A percentile compares a stretch with the other conserved stretches of the same genome.
phyloP scores from a whole-genome alignment of 2,329 filamentous ascomycete genomes.

The Aphanoascus verrucosus region DNA sequence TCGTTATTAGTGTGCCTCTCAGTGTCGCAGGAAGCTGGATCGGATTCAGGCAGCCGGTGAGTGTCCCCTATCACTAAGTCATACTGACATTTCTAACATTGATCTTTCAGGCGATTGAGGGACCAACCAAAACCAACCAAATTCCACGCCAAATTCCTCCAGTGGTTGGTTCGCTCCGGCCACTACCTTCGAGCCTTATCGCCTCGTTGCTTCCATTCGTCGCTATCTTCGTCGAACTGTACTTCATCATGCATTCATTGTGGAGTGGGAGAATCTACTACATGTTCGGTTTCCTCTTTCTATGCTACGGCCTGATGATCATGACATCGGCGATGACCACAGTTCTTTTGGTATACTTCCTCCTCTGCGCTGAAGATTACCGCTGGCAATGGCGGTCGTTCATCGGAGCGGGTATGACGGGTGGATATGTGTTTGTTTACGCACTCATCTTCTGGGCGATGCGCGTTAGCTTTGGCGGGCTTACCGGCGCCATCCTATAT shows the following conservation, averaged over 20 bases:
- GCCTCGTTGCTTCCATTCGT: constrained; percentile 90
- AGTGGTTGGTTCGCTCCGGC: constrained; percentile 68
- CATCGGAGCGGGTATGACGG: constrained; percentile 78
- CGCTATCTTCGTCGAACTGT: constrained; percentile 95
- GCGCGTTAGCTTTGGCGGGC: constrained; percentile 71
- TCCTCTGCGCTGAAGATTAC: constrained; percentile 94
- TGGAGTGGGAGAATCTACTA: constrained; percentile 99
- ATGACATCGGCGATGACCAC: constrained; percentile 88
- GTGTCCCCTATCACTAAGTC: constrained; percentile 9
- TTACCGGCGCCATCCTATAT: constrained; percentile 83
- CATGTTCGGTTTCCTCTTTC: constrained; percentile 98
- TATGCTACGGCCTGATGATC: constrained; percentile 96
- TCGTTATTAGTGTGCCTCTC: constrained; percentile 85
- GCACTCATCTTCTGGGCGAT: constrained; percentile 84
- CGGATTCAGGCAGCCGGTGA: constrained; percentile 62
- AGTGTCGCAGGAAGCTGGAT: constrained; percentile 87
- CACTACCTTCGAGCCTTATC: constrained; percentile 79
- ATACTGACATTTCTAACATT: constrained; percentile 9
- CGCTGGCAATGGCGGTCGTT: constrained; percentile 98
- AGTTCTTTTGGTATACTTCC: constrained; percentile 87
- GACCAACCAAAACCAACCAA: constrained; percentile 90
- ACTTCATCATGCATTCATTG: constrained; percentile 98
- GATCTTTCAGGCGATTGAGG: constrained; percentile 46
- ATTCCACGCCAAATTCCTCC: constrained; percentile 94
- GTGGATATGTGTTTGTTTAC: constrained; percentile 83